phyloP scores from a whole-genome alignment of 1,284 basidiomycete genomes.

The Sanguinoderma infundibulare region DNA sequence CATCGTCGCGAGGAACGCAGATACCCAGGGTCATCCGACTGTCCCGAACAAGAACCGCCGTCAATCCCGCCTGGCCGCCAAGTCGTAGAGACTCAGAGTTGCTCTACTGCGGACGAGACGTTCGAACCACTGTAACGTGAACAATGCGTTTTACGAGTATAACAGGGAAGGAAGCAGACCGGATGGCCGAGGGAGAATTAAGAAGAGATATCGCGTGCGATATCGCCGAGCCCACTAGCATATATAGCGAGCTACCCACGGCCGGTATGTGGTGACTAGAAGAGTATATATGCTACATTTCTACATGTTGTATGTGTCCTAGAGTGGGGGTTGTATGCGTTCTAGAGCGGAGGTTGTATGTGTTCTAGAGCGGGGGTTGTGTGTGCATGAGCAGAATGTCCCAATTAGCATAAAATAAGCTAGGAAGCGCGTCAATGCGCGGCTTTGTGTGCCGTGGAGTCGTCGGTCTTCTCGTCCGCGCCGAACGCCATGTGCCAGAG shows the following conservation, averaged over 20 bases:
- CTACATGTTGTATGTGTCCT: background rate
- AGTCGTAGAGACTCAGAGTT: too few species aligned
- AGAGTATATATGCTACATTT: background rate
- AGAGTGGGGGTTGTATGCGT: background rate
- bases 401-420: background rate
- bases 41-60: too few species aligned
- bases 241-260: too few species aligned
- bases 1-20: background rate
- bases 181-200: too few species aligned
- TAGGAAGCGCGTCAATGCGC: background rate
- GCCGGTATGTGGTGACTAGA: background rate
- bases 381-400: background rate
- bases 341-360: too few species aligned
- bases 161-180: too few species aligned
- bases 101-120: too few species aligned
- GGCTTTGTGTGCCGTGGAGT: background rate
- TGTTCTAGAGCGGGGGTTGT: background rate
- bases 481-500: constrained; percentile 58
- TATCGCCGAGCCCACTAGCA: background rate
- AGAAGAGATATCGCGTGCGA: too few species aligned
- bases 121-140: too few species aligned
- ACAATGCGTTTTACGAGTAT: too few species aligned
- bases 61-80: too few species aligned
- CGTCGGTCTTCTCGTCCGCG: constrained; percentile 10
- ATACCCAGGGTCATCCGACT: background rate